Evolutionary conservation across 805 yeast genomes (phyloP).

Genomic region (Wickerhamomyces pijperi): DNA sequence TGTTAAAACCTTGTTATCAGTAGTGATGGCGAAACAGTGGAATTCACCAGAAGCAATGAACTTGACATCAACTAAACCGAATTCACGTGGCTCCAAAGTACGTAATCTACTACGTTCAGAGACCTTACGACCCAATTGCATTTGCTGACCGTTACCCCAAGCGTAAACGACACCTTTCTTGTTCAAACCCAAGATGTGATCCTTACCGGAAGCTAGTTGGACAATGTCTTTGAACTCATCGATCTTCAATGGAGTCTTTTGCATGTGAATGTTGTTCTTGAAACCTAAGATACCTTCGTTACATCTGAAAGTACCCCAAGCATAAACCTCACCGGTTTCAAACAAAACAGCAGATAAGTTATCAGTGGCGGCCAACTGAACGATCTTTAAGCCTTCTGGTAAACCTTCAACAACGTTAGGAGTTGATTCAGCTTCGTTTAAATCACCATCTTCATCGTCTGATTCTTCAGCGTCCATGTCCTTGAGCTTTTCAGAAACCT

Average conservation of each 20-base stretch:
- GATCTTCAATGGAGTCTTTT: constrained; percentile 56
- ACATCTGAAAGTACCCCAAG: constrained; percentile 96
- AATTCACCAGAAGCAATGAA: constrained; percentile 89
- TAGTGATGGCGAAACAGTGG: constrained; percentile 86
- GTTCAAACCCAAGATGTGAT: constrained; percentile 79
- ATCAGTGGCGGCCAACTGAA: constrained; percentile 85
- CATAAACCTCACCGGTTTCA: constrained; percentile 79
- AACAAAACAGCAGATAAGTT: constrained; percentile 75
- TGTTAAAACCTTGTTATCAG: constrained; percentile 56
- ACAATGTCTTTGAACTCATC: constrained; percentile 54
- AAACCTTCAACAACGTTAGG: constrained; percentile 68
- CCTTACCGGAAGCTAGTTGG: constrained; percentile 86
- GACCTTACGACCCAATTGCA: constrained; percentile 81
- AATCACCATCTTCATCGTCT: constrained; percentile 63
- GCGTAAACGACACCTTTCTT: constrained; percentile 80
- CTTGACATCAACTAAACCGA: constrained; percentile 71
- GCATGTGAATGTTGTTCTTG: constrained; percentile 50
- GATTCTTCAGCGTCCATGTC: constrained; percentile 51
- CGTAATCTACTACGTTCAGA: constrained; percentile 66
- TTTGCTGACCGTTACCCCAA: constrained; percentile 96
- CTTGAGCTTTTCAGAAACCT: constrained; percentile 50
- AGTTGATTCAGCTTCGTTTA: constrained; percentile 82
- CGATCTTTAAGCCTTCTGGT: constrained; percentile 48
- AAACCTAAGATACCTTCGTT: constrained; percentile 89
- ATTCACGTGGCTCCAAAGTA: constrained; percentile 70